These are phyloP conservation scores for Pisolithus thermaeus DNA, from an alignment of 1,284 basidiomycete genomes.

Conservation along the genomic window DNA sequence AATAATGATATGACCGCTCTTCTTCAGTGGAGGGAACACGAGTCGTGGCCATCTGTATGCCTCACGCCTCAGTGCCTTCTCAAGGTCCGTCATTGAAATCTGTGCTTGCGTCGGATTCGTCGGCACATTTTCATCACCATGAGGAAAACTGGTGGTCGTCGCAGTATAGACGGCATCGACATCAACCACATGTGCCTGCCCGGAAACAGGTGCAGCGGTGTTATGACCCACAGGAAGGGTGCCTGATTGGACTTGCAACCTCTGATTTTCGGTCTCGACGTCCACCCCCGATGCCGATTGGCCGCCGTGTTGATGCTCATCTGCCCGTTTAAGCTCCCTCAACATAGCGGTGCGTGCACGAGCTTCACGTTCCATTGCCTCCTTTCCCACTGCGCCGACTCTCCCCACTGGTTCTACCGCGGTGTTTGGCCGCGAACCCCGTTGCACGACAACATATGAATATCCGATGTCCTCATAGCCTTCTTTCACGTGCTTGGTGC, in stretches of 20 bases:
- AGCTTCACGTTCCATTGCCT: constrained; percentile 24
- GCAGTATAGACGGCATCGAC: constrained; percentile 17
- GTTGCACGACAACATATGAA: constrained; percentile 86
- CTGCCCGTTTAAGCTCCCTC: constrained; percentile 21
- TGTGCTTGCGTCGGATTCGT: constrained; percentile 10
- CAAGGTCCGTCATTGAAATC: constrained; percentile 31
- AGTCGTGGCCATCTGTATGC: constrained; percentile 88
- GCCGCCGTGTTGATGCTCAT: constrained; percentile 14
- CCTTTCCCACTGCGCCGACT: constrained; percentile 54
- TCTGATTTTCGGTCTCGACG: constrained; percentile 24
- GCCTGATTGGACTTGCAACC: constrained; percentile 33
- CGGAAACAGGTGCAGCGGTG: not conserved
- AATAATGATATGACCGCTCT: constrained; percentile 88
- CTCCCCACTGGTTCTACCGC: constrained; percentile 45
- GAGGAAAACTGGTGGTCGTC: constrained; percentile 20
- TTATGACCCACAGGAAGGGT: not conserved
- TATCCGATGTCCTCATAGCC: constrained; percentile 87
- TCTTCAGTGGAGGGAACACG: constrained; percentile 86
- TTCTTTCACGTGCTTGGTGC: constrained; percentile 78
- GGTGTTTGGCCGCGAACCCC: constrained; percentile 62
- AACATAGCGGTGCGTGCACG: constrained; percentile 16
- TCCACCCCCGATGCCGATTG: constrained; percentile 16
- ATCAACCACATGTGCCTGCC: constrained; percentile 36
- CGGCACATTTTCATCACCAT: constrained; percentile 19
- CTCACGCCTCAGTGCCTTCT: constrained; percentile 52